Base-by-base conservation (phyloP, 768 basidiomycete species). In the Candolleomyces eurysporus region DNA sequence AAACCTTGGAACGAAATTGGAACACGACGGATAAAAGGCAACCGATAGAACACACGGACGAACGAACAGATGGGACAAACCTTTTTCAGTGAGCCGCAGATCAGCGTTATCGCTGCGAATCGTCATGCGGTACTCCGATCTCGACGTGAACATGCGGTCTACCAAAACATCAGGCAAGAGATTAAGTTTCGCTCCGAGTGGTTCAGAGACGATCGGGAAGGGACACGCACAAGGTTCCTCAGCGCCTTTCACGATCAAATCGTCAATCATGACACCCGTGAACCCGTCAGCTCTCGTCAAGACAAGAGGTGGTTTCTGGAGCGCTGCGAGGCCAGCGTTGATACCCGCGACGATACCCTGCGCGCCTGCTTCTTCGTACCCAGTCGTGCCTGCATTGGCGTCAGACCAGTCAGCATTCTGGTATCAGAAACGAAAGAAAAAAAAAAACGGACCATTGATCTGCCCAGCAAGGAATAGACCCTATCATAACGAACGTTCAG, bases 121-220 rank as follows among this genome's bases (percentile, higher is more conserved):
- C 0, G 88, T 88, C 85, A 96, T 88, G 22, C 94, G 86, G 69
- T 94, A 96, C 67, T 96, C 94, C 16, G 91, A 92, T 42, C 94
- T 82, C 16, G 91, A 90, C 0, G 94, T 96, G 72, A 96, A 96
- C 92, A 96, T 95, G 30, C 94, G 90, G 66, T 96, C 92, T 94
- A 67, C 48, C 46, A 42, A 32, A 26, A 26, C 26, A 26, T 26
- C 26, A 26, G 26, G 48, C 3, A 52, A 48, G 31, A 39, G 21
- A n/a, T 63, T 19, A 68, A 48, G 43, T 64, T 5, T 30, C 16
- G 22, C 19, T 42, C 7, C 16, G 6, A 16, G 19, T 17, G 13
- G n/a, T 8, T 21, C 5, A 32, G 31, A 30, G 8, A 1, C 13
- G 3, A 17, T 40, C 17, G 1, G 46, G 17, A 42, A 40, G 26